Evolutionary conservation across 129 eudicot species (phyloP), one percentile per base, ranked within the genome.

Genomic region (Erigeron canadensis): DNA sequence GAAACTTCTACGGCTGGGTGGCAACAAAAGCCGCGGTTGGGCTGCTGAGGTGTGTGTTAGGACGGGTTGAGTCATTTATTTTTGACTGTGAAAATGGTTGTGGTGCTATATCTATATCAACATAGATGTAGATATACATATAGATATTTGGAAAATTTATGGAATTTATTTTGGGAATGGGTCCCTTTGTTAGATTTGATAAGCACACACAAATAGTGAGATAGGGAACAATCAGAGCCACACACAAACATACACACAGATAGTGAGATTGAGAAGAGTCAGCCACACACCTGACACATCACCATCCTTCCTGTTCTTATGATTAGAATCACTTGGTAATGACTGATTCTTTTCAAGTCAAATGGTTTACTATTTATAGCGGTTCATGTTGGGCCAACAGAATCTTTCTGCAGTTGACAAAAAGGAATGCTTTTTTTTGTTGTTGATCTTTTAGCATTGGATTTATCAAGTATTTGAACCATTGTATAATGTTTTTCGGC

Each of bases 291-390:
- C 34, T 28, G 34, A 28, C 1, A 28, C 77, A 77, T 77, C 82
- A 78, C 72, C 57, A 64, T 78, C 73, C 42, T 48, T 67, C 21
- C 21, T 55, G 63, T 71, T 63, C 77, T 63, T 53, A 63, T 65
- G 72, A 67, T 69, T 40, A 71, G 42, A 54, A 50, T 78, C 68
- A 53, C 71, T 63, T 71, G 71, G 61, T 77, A 65, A 44, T 77
- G 67, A 43, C 46, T 40, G 61, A 55, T 8, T 71, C 71, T 77
- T 4, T 63, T 16, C 47, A 34, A 64, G 82, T 78, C 77, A 78
- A 71, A 64, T 63, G 23, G 73, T 54, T 78, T 78, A 78, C 82
- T 78, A 71, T 72, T 78, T 78, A 77, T 64, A 70, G 77, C 65
- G 12, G 62, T 62, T 44, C 65, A 70, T 70, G 18, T 70, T 70